Conservation (phyloP, 2,329 filamentous ascomycete species). For the Fusarium temperatum region DNA sequence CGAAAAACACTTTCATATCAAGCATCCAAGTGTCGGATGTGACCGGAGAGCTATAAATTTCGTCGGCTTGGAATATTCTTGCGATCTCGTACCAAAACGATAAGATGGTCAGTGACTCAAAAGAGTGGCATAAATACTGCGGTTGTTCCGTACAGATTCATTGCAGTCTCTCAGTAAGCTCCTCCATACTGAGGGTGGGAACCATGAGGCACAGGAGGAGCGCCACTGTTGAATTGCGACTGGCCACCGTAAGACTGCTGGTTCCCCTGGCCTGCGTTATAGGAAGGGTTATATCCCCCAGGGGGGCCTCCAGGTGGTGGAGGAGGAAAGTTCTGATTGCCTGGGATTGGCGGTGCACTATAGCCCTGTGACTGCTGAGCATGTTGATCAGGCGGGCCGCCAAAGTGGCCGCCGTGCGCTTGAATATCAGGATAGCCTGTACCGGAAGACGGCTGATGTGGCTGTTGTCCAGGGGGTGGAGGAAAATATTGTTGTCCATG, state of each 20-base stretch:
- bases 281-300: constrained; percentile 45
- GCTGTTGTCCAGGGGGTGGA: constrained; percentile 34
- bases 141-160: background rate
- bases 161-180: constrained; percentile 31
- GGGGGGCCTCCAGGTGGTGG: constrained; percentile 33
- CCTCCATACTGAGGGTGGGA: constrained; percentile 46
- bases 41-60: constrained; percentile 21
- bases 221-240: constrained; percentile 40
- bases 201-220: constrained; percentile 44
- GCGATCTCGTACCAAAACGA: constrained; percentile 17
- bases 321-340: constrained; percentile 38
- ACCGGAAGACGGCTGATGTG: constrained; percentile 34
- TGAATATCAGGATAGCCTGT: constrained; percentile 37
- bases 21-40: constrained; percentile 13
- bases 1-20: constrained; percentile 14
- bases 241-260: constrained; percentile 44
- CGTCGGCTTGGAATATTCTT: constrained; percentile 18
- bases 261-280: constrained; percentile 40
- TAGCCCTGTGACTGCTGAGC: constrained; percentile 35
- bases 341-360: constrained; percentile 26
- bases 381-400: constrained; percentile 36
- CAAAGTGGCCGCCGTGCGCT: constrained; percentile 30
- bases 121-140: constrained; percentile 1
- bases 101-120: constrained; percentile 1
- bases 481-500: constrained; percentile 33